phyloP scores from a whole-genome alignment of 2,329 filamentous ascomycete genomes.

The Phaeomoniella chlamydospora region DNA sequence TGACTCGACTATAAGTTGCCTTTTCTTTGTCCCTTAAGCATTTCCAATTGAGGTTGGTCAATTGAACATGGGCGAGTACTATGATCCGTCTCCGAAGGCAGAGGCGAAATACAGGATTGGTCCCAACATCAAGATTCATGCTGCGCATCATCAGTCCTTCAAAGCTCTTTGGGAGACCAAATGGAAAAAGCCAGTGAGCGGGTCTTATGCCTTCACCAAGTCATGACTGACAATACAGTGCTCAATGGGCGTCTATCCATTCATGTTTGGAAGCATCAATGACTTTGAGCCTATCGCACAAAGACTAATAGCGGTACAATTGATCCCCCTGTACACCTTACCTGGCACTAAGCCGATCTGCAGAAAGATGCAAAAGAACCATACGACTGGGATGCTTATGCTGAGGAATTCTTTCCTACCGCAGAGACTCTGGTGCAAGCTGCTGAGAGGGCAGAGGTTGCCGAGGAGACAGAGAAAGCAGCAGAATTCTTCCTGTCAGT shows the following conservation, averaged over 20 bases:
- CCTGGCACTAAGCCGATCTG: background rate
- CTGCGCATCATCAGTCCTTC: conserved; percentile 45
- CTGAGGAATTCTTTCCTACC: conserved; percentile 44
- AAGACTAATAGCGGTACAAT: conserved; percentile 40
- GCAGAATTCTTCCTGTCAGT: conserved; percentile 25
- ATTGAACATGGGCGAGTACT: background rate
- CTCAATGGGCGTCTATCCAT: conserved; percentile 52
- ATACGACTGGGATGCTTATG: conserved; percentile 47
- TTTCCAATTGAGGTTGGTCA: too few species aligned
- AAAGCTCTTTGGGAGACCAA: conserved; percentile 59
- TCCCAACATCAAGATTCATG: conserved; percentile 30
- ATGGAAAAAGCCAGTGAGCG: conserved; percentile 51
- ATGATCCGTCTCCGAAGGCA: conserved; percentile 5
- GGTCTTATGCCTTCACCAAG: background rate
- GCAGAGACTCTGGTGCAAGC: conserved; percentile 41
- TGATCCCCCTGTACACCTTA: conserved; percentile 3
- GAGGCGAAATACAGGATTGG: conserved; percentile 19
- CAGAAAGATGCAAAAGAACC: conserved; percentile 49
- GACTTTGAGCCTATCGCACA: conserved; percentile 59
- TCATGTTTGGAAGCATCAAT: conserved; percentile 55
- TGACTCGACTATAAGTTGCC: too few species aligned
- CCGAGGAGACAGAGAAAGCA: conserved; percentile 37
- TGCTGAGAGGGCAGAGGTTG: conserved; percentile 35
- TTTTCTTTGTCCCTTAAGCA: too few species aligned
- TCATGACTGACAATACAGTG: conserved; percentile 21